Evolutionary conservation across 169 alveolate genomes (phyloP), one percentile per base, ranked within the genome.

Genomic region (Eimeria sp.): DNA sequence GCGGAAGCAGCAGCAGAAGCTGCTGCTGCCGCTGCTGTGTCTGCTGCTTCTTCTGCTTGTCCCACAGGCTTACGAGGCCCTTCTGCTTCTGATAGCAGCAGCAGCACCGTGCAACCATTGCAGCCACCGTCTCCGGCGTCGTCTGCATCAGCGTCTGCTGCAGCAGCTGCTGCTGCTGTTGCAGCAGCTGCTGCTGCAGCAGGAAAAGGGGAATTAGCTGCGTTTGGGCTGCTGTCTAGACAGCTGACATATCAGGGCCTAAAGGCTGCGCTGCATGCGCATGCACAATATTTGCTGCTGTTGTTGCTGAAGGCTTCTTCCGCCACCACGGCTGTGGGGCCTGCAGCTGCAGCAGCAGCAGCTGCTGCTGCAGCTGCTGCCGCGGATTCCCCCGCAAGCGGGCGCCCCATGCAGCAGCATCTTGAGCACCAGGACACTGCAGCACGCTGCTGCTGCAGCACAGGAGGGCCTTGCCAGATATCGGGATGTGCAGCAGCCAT

Each of bases 391-490:
- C 65, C 58, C 43, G 89, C 58, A 47, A 40, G 67, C 10, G 65
- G 43, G 3, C 67, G 20, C 47, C 86, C 7, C 11, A 25, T 2
- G 65, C 58, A 78, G 67, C 65, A 40, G 67, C 89, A 78, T 4
- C 43, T 18, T 3, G 57, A 78, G 45, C 89, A 78, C 65, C 89
- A 78, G 49, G 89, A 78, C 58, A 47, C 65, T 11, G 89, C 89
- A 18, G 89, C 43, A 30, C 65, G 65, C 65, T 78, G 89, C 67
- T 78, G 58, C 89, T 78, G 89, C 89, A 78, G 89, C 89, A 78
- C 43, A 34, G 89, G 89, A 25, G 89, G 89, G n/a, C 65, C 89
- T 47, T 78, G 89, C 9, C 89, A 54, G 61, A 54, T 54, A 54
- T 54, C 61, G 20, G 61, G 61, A 14, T 54, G 61, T 14, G 61